phyloP scores from a whole-genome alignment of 2,329 filamentous ascomycete genomes.

The Didymella arachidicola region DNA sequence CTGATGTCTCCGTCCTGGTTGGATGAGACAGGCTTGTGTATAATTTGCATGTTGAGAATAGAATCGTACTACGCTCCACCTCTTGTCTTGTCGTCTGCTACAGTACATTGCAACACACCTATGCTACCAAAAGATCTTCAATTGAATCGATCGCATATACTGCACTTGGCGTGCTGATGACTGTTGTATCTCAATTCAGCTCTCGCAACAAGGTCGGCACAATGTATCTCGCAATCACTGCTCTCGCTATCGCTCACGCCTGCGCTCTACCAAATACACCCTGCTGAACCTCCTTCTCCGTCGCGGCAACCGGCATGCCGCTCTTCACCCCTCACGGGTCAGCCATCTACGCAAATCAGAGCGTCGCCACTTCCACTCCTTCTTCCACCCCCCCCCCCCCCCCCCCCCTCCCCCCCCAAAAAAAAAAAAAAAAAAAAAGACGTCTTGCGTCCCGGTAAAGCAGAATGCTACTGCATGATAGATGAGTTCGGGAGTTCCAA shows the following conservation, averaged over 20 bases:
- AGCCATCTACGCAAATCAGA: not conserved
- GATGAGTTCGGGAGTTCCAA: not conserved
- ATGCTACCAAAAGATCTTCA: not conserved
- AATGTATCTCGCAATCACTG: not conserved
- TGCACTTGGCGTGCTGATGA: not conserved
- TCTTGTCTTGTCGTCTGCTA: not conserved
- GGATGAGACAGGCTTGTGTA: slow-evolving; percentile 9
- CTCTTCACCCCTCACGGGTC: not conserved
- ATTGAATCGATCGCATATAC: not conserved
- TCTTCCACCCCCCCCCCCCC: not conserved
- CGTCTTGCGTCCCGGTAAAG: not conserved
- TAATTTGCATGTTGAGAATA: slow-evolving; percentile 16
- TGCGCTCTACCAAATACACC: not conserved
- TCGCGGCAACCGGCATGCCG: not conserved
- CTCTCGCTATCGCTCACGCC: not conserved
- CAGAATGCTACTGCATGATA: not conserved
- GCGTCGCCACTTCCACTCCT: not conserved
- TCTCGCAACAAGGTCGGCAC: not conserved
- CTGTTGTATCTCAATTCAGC: not conserved
- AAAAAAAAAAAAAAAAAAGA: not conserved
- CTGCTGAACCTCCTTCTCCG: not conserved
- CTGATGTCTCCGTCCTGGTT: not conserved
- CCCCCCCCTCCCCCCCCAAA: not conserved
- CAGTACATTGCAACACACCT: not conserved
- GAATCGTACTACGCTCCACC: slow-evolving; percentile 14